Evolutionary conservation across 805 yeast genomes (phyloP).

Genomic region (Schizosaccharomyces lindneri): DNA sequence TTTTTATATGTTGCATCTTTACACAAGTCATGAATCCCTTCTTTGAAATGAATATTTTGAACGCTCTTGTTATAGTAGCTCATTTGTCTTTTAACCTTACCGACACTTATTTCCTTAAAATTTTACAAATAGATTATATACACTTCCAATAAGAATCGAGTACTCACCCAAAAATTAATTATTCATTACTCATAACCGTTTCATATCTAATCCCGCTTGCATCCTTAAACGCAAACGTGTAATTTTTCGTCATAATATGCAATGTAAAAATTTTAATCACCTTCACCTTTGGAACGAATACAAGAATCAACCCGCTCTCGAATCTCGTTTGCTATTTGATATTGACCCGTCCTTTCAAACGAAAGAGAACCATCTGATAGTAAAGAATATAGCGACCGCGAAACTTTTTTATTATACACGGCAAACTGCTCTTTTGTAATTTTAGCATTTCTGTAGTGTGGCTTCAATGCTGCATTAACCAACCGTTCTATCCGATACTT

Average conservation of each 20-base stretch:
- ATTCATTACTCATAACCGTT: not conserved
- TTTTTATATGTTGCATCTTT: not conserved
- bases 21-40: too few relatives aligned
- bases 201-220: too few relatives aligned
- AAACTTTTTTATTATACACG: not conserved
- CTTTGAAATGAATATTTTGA: too few relatives aligned
- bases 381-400: not conserved
- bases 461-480: not conserved
- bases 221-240: not conserved
- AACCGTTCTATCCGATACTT: slow-evolving; percentile 1
- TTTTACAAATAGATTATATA: not conserved
- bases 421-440: slow-evolving; percentile 1
- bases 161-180: not conserved
- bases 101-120: too few relatives aligned
- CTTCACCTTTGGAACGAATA: not conserved
- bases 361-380: not conserved
- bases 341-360: not conserved
- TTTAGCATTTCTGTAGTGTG: not conserved
- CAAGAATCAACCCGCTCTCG: not conserved
- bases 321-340: not conserved
- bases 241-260: not conserved
- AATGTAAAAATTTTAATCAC: not conserved
- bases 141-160: not conserved
- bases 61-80: too few relatives aligned
- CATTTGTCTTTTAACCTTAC: too few relatives aligned